Conservation (phyloP, 352 stramenopile genomes). For the Phytophthora pinifolia region DNA sequence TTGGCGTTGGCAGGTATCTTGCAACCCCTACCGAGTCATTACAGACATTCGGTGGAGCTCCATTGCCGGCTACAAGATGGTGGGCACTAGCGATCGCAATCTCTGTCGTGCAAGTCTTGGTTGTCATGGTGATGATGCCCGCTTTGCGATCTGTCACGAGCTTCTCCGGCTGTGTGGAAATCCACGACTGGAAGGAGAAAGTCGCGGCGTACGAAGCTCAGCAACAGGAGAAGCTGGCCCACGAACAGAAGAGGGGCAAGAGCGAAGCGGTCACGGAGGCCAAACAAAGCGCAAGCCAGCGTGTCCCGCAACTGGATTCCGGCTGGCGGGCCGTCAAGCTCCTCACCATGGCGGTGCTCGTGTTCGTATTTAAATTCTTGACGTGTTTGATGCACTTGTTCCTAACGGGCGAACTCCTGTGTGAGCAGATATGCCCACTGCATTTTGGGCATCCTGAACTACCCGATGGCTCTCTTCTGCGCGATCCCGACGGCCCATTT, state of each 20-base stretch:
- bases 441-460: constrained; percentile 80
- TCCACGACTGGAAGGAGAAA: constrained; percentile 40
- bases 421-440: constrained; percentile 58
- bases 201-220: constrained; percentile 39
- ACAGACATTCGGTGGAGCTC: constrained; percentile 9
- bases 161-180: constrained; percentile 46
- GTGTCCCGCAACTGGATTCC: constrained; percentile 29
- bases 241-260: neutral
- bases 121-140: constrained; percentile 29
- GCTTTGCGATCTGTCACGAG: constrained; percentile 27
- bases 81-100: constrained; percentile 28
- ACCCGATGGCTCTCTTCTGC: constrained; percentile 76
- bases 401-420: constrained; percentile 2
- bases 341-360: constrained; percentile 49
- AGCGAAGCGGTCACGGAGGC: neutral
- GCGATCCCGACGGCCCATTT: constrained; percentile 66
- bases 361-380: constrained; percentile 32
- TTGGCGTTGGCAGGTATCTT: constrained; percentile 10
- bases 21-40: constrained; percentile 9
- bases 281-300: neutral
- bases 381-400: neutral
- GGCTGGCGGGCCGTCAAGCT: constrained; percentile 66
- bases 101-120: constrained; percentile 26
- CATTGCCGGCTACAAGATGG: constrained; percentile 16
- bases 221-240: constrained; percentile 20